These are phyloP conservation scores for Metschnikowia vanudenii DNA, from an alignment of 805 yeast species.

Conservation along the genomic window DNA sequence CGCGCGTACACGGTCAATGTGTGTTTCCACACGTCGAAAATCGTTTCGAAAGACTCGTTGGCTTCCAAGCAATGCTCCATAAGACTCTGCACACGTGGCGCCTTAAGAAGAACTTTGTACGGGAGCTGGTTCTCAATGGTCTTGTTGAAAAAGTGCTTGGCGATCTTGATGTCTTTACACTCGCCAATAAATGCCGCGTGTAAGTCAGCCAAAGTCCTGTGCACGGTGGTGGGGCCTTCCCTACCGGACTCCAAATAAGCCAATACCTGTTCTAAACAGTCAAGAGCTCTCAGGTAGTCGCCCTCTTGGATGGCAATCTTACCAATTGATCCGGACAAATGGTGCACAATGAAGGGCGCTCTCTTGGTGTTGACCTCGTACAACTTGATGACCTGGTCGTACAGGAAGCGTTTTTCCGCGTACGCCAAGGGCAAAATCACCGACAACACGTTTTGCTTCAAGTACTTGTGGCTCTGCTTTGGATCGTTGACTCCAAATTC, in stretches of 20 bases:
- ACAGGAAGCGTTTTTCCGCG: slow-evolving; percentile 56
- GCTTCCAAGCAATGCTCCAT: slow-evolving; percentile 58
- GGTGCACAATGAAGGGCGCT: slow-evolving; percentile 31
- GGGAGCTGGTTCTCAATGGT: slow-evolving; percentile 72
- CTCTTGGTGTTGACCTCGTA: slow-evolving; percentile 45
- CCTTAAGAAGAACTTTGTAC: slow-evolving; percentile 66
- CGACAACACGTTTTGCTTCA: slow-evolving; percentile 66
- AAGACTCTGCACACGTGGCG: slow-evolving; percentile 67
- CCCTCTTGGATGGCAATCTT: slow-evolving; percentile 66
- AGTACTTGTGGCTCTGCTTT: slow-evolving; percentile 43
- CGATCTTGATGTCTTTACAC: slow-evolving; percentile 68
- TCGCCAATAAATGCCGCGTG: slow-evolving; percentile 78
- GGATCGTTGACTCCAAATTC: slow-evolving; percentile 54
- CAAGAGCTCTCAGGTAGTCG: slow-evolving; percentile 63
- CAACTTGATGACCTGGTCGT: slow-evolving; percentile 58
- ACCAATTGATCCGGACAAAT: slow-evolving; percentile 68
- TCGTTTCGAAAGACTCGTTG: slow-evolving; percentile 55
- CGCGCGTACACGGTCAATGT: slow-evolving; percentile 53
- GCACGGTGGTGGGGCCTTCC: slow-evolving; percentile 21
- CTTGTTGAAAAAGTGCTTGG: slow-evolving; percentile 71
- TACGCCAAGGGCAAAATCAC: slow-evolving; percentile 65
- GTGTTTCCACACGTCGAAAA: slow-evolving; percentile 60
- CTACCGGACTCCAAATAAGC: slow-evolving; percentile 42
- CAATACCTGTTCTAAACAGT: slow-evolving; percentile 59
- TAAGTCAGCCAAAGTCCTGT: slow-evolving; percentile 63